Conservation (phyloP, 257 asterid species). For the Craterostigma plantagineum region DNA sequence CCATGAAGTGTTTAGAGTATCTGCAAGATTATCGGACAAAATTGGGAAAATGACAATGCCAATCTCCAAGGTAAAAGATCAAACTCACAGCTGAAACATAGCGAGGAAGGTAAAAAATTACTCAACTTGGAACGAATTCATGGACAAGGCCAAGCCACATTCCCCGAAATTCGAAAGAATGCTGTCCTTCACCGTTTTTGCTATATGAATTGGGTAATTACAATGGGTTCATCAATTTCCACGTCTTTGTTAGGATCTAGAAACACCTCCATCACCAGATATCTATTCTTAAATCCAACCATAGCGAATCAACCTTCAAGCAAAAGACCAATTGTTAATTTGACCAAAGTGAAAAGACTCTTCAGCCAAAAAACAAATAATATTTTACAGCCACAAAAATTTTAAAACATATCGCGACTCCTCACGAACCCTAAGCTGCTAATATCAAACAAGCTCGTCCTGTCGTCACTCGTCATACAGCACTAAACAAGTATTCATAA, state of each 20-base stretch:
- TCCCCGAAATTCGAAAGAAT: constrained; percentile 70
- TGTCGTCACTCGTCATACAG: too few relatives aligned
- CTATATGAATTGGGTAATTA: constrained; percentile 44
- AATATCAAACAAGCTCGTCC: too few relatives aligned
- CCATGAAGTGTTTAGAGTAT: too few relatives aligned
- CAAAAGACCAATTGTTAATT: too few relatives aligned
- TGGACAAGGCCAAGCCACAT: constrained; percentile 69
- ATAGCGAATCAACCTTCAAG: constrained; percentile 11
- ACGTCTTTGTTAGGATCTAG: constrained; percentile 59
- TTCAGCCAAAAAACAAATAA: too few relatives aligned
- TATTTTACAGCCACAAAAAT: too few relatives aligned
- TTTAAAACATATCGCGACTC: too few relatives aligned
- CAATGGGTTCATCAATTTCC: constrained; percentile 43
- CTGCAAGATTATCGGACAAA: too few relatives aligned
- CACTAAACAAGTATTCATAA: too few relatives aligned
- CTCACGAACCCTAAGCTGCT: too few relatives aligned
- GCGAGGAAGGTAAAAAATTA: background rate
- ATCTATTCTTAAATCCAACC: constrained; percentile 89
- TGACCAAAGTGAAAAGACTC: too few relatives aligned
- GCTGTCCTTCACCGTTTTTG: constrained; percentile 53
- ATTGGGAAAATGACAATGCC: background rate
- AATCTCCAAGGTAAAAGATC: background rate
- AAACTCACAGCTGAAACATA: too few relatives aligned
- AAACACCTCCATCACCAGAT: constrained; percentile 72
- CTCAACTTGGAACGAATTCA: constrained; percentile 62